Evolutionary conservation across 2,329 filamentous ascomycete species (phyloP), one percentile per base, ranked within the genome.

Genomic region (Exophiala sp.): DNA sequence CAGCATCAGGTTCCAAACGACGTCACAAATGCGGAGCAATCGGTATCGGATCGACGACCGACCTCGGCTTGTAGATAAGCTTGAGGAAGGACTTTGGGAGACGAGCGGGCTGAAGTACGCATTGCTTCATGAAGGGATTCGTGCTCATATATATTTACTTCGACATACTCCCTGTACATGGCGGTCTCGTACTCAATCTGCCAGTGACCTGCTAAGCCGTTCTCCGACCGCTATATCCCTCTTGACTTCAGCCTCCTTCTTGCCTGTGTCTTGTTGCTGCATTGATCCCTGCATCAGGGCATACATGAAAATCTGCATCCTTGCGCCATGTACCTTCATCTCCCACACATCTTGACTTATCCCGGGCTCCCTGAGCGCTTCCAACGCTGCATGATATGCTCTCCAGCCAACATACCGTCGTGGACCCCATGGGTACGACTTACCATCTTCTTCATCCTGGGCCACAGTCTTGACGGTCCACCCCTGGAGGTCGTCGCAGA

Each of bases 321-420:
- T 46, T 5, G 38, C 47, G 16, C 36, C 33, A 12, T 55, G 34
- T 5, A 55, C 24, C 5, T 18, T 42, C 45, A 20, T 43, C 45
- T 16, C 44, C 29, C 38, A 48, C n/a, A 24, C 36, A 35, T 47
- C 38, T 33, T 39, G 24, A 29, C 34, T 46, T 44, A 48, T 38
- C 5, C 36, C 46, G 5, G 50, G 43, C 35, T 20, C 24, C 20
- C 32, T 47, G 12, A 57, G 34, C 14, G 54, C 24, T 10, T 48
- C 21, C 29, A 41, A 47, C 21, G 55, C 52, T 8, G 46, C 41
- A 12, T 51, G 42, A 14, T 50, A 24, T 14, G 46, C 51, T 32
- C 32, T 43, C 55, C 55, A 57, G 18, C 45, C 55, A 21, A 29
- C 51, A 38, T 57, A 57, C 20, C 55, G 40, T 39, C 55, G 41